A percentile compares a stretch with the other conserved stretches of the same genome.
Evolutionary conservation across 2,329 filamentous ascomycete species (phyloP).

Genomic region (Ophiocordyceps camponoti-leonardi): DNA sequence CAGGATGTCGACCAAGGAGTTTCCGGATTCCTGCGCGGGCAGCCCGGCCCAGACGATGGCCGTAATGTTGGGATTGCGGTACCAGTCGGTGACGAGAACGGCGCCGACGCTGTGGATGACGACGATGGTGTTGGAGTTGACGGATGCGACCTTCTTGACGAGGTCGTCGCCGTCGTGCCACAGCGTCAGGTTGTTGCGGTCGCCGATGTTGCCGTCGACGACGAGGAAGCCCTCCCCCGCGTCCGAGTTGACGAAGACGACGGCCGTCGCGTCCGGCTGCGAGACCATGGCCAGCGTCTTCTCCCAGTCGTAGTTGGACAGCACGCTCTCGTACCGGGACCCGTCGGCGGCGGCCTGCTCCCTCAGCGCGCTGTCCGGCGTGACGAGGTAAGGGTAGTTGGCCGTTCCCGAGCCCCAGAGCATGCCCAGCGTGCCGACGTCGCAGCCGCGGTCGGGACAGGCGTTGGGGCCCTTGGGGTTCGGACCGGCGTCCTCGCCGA

Average conservation of each 20-base stretch:
- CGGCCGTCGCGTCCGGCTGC: slow-evolving; percentile 47
- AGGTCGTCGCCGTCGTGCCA: slow-evolving; percentile 71
- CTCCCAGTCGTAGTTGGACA: slow-evolving; percentile 45
- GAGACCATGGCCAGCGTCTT: slow-evolving; percentile 42
- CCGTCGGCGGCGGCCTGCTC: slow-evolving; percentile 42
- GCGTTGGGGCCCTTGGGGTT: slow-evolving; percentile 64
- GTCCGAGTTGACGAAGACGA: slow-evolving; percentile 83
- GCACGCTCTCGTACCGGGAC: slow-evolving; percentile 45
- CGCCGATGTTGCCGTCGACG: slow-evolving; percentile 69
- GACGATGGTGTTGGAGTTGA: slow-evolving; percentile 80
- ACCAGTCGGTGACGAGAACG: slow-evolving; percentile 59
- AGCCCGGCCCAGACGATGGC: slow-evolving; percentile 71
- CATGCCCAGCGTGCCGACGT: slow-evolving; percentile 50
- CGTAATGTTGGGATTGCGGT: slow-evolving; percentile 60
- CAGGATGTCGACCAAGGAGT: slow-evolving; percentile 64
- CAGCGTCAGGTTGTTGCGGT: slow-evolving; percentile 81
- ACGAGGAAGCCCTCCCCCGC: slow-evolving; percentile 76
- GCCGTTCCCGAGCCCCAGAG: slow-evolving; percentile 64
- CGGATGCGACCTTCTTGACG: slow-evolving; percentile 60
- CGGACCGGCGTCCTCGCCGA: slow-evolving; percentile 70
- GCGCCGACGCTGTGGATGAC: slow-evolving; percentile 76
- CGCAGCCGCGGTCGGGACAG: slow-evolving; percentile 50
- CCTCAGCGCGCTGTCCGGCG: slow-evolving; percentile 54
- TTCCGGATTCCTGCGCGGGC: slow-evolving; percentile 71
- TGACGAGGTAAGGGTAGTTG: slow-evolving; percentile 60